Conservation (phyloP, 768 basidiomycete genomes). For the Tricholoma terreum region DNA sequence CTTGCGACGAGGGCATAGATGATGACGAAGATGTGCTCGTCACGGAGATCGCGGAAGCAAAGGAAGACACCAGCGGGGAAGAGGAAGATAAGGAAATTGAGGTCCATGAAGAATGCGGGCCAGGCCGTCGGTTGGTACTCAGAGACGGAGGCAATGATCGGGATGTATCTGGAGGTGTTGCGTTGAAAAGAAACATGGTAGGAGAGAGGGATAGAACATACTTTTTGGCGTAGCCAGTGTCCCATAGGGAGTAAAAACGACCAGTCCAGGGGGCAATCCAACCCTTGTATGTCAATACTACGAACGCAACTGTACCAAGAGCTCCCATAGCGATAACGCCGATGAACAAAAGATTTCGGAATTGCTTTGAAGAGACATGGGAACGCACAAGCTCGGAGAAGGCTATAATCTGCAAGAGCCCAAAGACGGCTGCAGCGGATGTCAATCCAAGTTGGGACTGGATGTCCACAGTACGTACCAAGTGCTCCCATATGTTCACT, state of each 20-base stretch:
- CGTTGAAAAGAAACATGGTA: conserved; percentile 5
- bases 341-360: conserved; percentile 74
- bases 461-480: conserved; percentile 44
- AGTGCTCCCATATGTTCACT: conserved; percentile 99
- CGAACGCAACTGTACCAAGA: conserved; percentile 70
- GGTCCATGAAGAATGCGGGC: conserved; percentile 99
- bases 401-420: conserved; percentile 92
- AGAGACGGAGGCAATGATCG: conserved; percentile 97
- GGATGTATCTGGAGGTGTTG: conserved; percentile 67
- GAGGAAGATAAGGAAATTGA: conserved; percentile 92
- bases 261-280: conserved; percentile 99
- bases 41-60: conserved; percentile 91
- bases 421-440: conserved; percentile 73
- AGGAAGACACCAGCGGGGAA: conserved; percentile 96
- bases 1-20: conserved; percentile 94
- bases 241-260: conserved; percentile 98
- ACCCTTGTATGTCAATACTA: conserved; percentile 84
- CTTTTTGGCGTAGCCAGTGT: conserved; percentile 99
- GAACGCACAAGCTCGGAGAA: conserved; percentile 87
- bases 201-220: conserved; percentile 36
- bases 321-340: conserved; percentile 68
- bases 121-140: conserved; percentile 99
- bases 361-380: conserved; percentile 89
- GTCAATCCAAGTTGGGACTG: neutral
- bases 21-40: conserved; percentile 98